Conservation (phyloP, 177 flowering plant genomes). For the Telopea speciosissima region DNA sequence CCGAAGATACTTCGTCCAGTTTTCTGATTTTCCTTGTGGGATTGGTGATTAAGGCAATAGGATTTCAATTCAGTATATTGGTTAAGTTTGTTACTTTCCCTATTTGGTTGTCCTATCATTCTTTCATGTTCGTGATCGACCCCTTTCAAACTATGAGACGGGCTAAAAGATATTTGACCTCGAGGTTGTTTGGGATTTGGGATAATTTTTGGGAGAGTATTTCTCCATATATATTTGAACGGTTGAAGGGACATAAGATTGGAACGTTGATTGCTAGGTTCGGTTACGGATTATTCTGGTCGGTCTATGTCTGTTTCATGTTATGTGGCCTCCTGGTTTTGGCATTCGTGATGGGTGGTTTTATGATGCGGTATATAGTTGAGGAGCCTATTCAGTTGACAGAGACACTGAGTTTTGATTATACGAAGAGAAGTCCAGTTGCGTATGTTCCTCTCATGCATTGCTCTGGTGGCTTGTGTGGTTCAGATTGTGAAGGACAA, state of each 20-base stretch:
- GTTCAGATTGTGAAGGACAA: conserved; percentile 24
- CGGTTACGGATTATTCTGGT: conserved; percentile 50
- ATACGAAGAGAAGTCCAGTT: conserved; percentile 52
- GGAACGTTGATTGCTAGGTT: conserved; percentile 28
- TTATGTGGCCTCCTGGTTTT: conserved; percentile 37
- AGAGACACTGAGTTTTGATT: conserved; percentile 60
- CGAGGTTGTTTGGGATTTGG: conserved; percentile 17
- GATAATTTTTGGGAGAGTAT: conserved; percentile 3
- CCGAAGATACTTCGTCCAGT: conserved; percentile 20
- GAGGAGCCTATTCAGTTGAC: conserved; percentile 47
- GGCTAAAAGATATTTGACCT: conserved; percentile 9
- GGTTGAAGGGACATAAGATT: conserved; percentile 21
- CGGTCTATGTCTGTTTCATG: conserved; percentile 36
- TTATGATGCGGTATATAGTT: conserved; percentile 37
- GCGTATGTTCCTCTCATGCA: conserved; percentile 44
- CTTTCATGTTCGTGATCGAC: conserved; percentile 22
- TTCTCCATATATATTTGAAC: conserved; percentile 11
- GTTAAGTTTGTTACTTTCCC: conserved; percentile 34
- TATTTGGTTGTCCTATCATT: conserved; percentile 28
- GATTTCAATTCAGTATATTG: conserved; percentile 35
- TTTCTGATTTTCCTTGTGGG: conserved; percentile 27
- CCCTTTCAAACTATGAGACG: conserved; percentile 29
- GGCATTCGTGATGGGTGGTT: conserved; percentile 44
- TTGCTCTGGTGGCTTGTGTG: conserved; percentile 28
- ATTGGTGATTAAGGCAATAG: conserved; percentile 30